Percentiles rank a stretch among this genome's conserved stretches.
Evolutionary conservation across 1,139 yeast genomes (phyloP).

Genomic region (Nakaseomyces uthaithaninus): DNA sequence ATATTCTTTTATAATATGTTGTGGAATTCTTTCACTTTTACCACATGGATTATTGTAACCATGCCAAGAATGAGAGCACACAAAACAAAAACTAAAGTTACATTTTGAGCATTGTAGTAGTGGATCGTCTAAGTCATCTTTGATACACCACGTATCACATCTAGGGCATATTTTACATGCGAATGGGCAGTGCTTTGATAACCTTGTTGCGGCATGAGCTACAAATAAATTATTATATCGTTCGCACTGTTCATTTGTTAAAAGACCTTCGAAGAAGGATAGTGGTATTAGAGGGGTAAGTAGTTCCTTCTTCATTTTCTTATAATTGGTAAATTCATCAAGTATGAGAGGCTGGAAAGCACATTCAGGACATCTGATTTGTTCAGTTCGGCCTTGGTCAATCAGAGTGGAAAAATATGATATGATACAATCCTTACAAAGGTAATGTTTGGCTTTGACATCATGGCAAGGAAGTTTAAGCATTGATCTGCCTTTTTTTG

Average conservation of each 20-base stretch:
- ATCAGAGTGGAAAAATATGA: conserved; percentile 43
- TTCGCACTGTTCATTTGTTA: conserved; percentile 32
- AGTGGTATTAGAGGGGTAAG: conserved; percentile 37
- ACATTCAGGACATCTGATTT: conserved; percentile 54
- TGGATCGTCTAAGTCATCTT: conserved; percentile 44
- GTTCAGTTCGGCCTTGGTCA: conserved; percentile 44
- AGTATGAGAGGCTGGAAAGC: conserved; percentile 32
- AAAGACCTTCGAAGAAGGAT: conserved; percentile 31
- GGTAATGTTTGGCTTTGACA: conserved; percentile 35
- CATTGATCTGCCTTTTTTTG: conserved; percentile 42
- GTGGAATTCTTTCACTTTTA: conserved; percentile 36
- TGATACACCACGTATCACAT: conserved; percentile 41
- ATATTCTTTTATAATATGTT: conserved; percentile 36
- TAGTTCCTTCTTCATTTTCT: conserved; percentile 31
- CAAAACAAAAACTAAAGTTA: conserved; percentile 50
- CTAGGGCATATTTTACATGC: conserved; percentile 50
- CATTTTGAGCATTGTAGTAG: conserved; percentile 49
- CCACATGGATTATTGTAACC: conserved; percentile 46
- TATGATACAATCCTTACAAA: conserved; percentile 45
- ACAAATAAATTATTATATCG: conserved; percentile 38
- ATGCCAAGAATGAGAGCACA: conserved; percentile 61
- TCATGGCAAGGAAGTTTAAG: conserved; percentile 35
- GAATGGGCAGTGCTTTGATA: conserved; percentile 41
- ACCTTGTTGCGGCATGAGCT: conserved; percentile 39
- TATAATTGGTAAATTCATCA: conserved; percentile 22